Evolutionary conservation across 1,284 basidiomycete genomes (phyloP).

Genomic region (Pseudozyma sp.): DNA sequence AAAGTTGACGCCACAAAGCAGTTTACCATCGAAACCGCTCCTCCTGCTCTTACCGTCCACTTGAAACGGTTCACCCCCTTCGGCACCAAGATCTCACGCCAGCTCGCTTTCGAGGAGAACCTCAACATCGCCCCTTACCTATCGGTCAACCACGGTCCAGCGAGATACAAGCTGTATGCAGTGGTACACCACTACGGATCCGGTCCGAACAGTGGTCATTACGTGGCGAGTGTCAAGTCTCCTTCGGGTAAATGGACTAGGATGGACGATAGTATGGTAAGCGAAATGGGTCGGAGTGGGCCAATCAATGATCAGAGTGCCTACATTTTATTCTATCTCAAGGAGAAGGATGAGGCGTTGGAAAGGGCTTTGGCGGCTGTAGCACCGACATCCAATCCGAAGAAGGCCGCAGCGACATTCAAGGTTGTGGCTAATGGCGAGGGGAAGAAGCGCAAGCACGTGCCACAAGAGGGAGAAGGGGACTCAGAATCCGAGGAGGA

Average conservation of each 20-base stretch:
- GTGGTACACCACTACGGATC: slow-evolving; percentile 92
- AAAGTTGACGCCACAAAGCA: slow-evolving; percentile 86
- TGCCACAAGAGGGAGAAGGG: slow-evolving; percentile 17
- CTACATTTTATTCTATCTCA: slow-evolving; percentile 92
- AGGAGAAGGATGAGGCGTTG: slow-evolving; percentile 70
- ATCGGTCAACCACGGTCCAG: slow-evolving; percentile 74
- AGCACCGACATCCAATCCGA: background rate
- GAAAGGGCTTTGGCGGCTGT: slow-evolving; percentile 31
- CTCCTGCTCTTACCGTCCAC: slow-evolving; percentile 92
- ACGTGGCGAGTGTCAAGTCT: slow-evolving; percentile 86
- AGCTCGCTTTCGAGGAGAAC: slow-evolving; percentile 81
- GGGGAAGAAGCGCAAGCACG: background rate
- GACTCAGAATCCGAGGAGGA: slow-evolving; percentile 9
- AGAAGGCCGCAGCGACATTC: background rate
- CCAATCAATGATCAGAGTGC: slow-evolving; percentile 79
- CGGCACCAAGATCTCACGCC: slow-evolving; percentile 77
- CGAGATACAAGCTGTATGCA: slow-evolving; percentile 88
- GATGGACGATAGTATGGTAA: slow-evolving; percentile 91
- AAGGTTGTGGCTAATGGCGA: background rate
- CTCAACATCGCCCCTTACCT: slow-evolving; percentile 84
- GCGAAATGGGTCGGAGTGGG: slow-evolving; percentile 59
- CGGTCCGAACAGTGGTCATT: slow-evolving; percentile 95
- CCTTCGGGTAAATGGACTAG: slow-evolving; percentile 83
- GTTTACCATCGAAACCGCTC: slow-evolving; percentile 88
- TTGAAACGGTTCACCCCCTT: slow-evolving; percentile 93